These are phyloP conservation scores for Dendrobium officinale DNA, from an alignment of 106 monocot species.

Conservation along the genomic window DNA sequence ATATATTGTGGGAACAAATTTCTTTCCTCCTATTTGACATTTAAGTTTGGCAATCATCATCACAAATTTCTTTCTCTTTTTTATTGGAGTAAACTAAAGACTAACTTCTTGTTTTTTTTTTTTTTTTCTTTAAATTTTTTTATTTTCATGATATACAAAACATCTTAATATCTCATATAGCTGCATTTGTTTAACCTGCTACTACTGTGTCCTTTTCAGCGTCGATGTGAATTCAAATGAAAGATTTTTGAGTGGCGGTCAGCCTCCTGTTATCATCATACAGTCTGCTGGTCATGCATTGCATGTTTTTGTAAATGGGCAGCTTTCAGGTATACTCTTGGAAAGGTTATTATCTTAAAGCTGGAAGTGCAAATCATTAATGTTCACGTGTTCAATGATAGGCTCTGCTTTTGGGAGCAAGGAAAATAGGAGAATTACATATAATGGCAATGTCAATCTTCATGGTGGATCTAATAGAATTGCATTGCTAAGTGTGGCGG, in stretches of 20 bases:
- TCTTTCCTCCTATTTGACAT: neutral
- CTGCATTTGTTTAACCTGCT: neutral
- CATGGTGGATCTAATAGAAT: constrained; percentile 86
- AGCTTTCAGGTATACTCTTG: constrained; percentile 31
- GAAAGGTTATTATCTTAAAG: neutral
- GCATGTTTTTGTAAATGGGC: constrained; percentile 85
- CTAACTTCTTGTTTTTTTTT: too few relatives aligned
- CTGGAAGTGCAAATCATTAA: neutral
- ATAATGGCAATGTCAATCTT: constrained; percentile 58
- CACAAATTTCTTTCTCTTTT: neutral
- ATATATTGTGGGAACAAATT: neutral
- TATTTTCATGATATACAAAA: neutral
- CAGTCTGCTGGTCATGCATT: constrained; percentile 94
- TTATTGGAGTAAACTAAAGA: neutral
- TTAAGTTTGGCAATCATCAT: too few relatives aligned
- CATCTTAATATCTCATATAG: neutral
- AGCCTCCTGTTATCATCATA: constrained; percentile 54
- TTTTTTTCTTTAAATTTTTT: neutral
- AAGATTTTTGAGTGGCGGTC: constrained; percentile 52
- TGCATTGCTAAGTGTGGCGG: constrained; percentile 85
- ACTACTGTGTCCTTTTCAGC: constrained; percentile 29
- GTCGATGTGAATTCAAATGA: constrained; percentile 73
- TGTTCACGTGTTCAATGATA: constrained; percentile 14
- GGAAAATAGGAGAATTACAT: constrained; percentile 60
- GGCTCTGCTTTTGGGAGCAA: constrained; percentile 86